phyloP scores from a whole-genome alignment of 345 rosid species.

The Brassica nigra region DNA sequence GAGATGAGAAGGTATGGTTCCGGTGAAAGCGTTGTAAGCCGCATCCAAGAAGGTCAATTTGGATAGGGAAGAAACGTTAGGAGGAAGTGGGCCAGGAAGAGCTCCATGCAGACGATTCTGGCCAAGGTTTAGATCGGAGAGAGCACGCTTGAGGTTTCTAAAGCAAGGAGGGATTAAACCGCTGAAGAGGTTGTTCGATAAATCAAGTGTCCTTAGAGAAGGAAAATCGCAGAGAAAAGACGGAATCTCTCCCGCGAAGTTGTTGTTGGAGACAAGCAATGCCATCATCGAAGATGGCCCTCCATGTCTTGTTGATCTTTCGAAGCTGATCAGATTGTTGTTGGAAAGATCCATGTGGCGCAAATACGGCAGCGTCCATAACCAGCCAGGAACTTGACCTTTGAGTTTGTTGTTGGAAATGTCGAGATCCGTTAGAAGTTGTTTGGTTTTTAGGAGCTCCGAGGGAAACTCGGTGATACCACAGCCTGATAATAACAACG shows the following conservation, averaged over 20 bases:
- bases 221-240: neutral
- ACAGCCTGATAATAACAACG: neutral
- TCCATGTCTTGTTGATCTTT: neutral
- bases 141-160: neutral
- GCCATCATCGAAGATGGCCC: neutral
- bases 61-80: neutral
- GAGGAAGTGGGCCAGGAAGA: neutral
- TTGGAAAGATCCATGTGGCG: neutral
- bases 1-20: neutral
- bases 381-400: neutral
- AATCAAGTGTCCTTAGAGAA: neutral
- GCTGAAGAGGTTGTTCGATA: neutral
- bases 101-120: neutral
- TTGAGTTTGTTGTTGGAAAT: neutral
- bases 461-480: neutral
- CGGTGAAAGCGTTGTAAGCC: neutral
- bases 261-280: neutral
- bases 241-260: neutral
- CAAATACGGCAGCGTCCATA: neutral
- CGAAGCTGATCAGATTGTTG: neutral
- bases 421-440: neutral
- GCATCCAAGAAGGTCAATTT: neutral
- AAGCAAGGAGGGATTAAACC: neutral
- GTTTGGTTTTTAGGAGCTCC: neutral
- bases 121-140: neutral